These are phyloP conservation scores for Aspergillus saccharolyticus DNA, from an alignment of 495 filamentous ascomycete genomes.

Conservation along the genomic window DNA sequence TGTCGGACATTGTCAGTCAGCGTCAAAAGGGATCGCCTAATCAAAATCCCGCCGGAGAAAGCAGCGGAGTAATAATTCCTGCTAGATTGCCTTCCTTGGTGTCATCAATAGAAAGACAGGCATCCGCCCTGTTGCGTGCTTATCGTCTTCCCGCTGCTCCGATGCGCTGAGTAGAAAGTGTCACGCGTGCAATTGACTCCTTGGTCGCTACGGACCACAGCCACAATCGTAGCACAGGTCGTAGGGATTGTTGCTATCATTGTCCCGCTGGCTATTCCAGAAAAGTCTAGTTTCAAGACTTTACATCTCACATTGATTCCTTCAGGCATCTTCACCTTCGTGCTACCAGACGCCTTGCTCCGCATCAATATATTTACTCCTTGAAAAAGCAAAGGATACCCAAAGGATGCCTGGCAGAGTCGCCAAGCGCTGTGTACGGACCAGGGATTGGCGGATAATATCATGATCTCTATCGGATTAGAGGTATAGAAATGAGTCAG, in stretches of 20 bases:
- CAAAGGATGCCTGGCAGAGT: no score
- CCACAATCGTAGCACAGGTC: background rate
- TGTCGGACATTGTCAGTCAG: background rate
- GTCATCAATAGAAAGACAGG: background rate
- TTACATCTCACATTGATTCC: background rate
- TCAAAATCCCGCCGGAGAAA: background rate
- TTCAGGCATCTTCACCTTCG: constrained; percentile 21
- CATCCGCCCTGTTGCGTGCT: background rate
- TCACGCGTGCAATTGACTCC: background rate
- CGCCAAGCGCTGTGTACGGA: no score
- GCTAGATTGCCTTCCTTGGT: background rate
- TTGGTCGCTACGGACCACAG: background rate
- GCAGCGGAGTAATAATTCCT: background rate
- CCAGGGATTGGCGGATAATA: no score
- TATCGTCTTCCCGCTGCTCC: background rate
- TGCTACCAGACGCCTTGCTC: no score
- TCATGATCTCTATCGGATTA: background rate
- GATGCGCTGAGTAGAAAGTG: background rate
- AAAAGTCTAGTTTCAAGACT: background rate
- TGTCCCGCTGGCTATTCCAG: background rate
- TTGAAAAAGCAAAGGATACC: no score
- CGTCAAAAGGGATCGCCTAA: background rate
- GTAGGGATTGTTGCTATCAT: background rate
- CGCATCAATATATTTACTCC: no score
- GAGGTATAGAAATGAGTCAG: background rate